Evolutionary conservation across 2,329 filamentous ascomycete species (phyloP).

Genomic region (Rugonectria rugulosa): DNA sequence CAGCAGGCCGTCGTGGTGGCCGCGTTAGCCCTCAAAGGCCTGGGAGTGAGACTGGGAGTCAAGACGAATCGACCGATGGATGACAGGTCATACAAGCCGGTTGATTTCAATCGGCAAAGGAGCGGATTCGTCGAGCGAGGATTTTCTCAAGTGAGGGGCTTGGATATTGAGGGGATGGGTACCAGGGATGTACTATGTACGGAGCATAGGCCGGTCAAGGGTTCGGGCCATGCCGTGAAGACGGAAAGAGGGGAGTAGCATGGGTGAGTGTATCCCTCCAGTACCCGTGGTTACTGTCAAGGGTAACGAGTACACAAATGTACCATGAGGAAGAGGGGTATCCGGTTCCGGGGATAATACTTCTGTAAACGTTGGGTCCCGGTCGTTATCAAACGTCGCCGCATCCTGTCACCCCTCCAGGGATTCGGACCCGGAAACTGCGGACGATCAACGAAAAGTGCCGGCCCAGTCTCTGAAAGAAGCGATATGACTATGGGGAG

Average conservation of each 20-base stretch:
- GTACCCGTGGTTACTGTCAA: too few relatives aligned
- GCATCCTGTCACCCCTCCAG: constrained; percentile 11
- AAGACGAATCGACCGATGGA: constrained; percentile 31
- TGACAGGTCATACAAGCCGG: constrained; percentile 26
- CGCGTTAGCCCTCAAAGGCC: constrained; percentile 8
- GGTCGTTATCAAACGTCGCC: constrained; percentile 10
- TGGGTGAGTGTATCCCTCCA: constrained; percentile 9
- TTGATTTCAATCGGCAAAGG: neutral
- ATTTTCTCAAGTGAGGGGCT: constrained; percentile 4
- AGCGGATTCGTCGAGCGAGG: neutral
- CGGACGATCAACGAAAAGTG: constrained; percentile 33
- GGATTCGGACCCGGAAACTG: constrained; percentile 25
- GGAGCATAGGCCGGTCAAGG: constrained; percentile 1
- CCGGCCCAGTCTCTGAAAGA: constrained; percentile 19
- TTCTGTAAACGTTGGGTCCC: neutral
- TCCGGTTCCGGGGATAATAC: neutral
- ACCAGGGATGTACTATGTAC: neutral
- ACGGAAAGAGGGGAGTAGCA: neutral
- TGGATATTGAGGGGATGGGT: constrained; percentile 3
- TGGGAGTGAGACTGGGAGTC: constrained; percentile 18
- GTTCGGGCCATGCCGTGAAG: constrained; percentile 20
- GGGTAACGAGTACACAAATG: neutral
- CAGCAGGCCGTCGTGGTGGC: constrained; percentile 7
- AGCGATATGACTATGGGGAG: constrained; percentile 21
- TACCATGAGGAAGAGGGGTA: neutral